Percentiles rank a stretch among this genome's conserved stretches.
These are phyloP conservation scores for Solanum commersonii DNA, from an alignment of 257 asterid genomes.

Conservation along the genomic window DNA sequence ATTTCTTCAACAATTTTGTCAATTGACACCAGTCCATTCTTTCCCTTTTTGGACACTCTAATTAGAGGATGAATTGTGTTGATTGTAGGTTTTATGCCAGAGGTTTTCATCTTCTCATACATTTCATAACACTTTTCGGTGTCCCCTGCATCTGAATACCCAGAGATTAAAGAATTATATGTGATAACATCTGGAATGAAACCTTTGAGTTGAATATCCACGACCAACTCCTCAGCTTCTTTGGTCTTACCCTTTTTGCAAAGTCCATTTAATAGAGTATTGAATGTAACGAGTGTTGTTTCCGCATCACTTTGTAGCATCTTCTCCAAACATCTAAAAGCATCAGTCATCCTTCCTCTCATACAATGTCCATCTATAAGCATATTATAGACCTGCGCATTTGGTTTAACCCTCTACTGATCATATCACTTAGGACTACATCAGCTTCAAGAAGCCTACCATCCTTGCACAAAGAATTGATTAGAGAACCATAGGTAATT, in stretches of 20 bases:
- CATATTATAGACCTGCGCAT: conserved; percentile 60
- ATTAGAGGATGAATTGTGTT: conserved; percentile 61
- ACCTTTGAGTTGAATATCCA: conserved; percentile 33
- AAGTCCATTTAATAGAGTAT: conserved; percentile 53
- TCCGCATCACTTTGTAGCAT: conserved; percentile 28
- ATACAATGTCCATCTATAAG: conserved; percentile 52
- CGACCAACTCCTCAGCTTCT: conserved; percentile 61
- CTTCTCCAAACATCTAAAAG: conserved; percentile 32
- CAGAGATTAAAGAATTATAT: conserved; percentile 58
- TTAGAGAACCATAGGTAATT: conserved; percentile 57
- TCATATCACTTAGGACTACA: conserved; percentile 50
- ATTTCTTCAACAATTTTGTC: conserved; percentile 54
- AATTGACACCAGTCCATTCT: conserved; percentile 25
- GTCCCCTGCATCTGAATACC: conserved; percentile 40
- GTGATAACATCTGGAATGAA: conserved; percentile 62
- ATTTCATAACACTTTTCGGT: conserved; percentile 38
- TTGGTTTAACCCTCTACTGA: conserved; percentile 41
- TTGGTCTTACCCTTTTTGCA: conserved; percentile 38
- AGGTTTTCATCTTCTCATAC: conserved; percentile 50
- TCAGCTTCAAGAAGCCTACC: conserved; percentile 60
- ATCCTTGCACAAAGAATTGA: conserved; percentile 59
- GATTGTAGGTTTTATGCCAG: conserved; percentile 54
- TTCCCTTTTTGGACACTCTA: conserved; percentile 27
- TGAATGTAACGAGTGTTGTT: conserved; percentile 66
- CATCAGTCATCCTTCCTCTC: conserved; percentile 38